These are phyloP conservation scores for Eudorina sp. DNA, from an alignment of 139 green algal species.

Conservation along the genomic window DNA sequence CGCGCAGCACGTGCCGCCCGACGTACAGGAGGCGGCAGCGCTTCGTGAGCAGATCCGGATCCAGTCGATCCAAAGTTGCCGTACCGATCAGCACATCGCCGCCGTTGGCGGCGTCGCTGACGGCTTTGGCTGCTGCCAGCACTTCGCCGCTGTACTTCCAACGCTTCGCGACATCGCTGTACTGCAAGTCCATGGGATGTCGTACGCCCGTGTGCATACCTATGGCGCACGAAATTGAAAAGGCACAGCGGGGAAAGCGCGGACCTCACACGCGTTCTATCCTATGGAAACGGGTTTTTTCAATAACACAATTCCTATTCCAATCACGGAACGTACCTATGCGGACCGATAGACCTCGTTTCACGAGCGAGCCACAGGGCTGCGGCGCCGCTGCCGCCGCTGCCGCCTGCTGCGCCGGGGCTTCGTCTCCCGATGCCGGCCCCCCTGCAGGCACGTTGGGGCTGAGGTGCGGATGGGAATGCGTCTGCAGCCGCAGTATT, in stretches of 20 bases:
- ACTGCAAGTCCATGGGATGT: background rate
- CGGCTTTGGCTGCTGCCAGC: conserved; percentile 20
- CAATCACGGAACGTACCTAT: background rate
- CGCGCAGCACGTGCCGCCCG: conserved; percentile 30
- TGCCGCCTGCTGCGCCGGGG: background rate
- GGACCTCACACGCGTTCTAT: too few species aligned
- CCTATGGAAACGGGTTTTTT: too few species aligned
- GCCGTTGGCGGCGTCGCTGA: conserved; percentile 42
- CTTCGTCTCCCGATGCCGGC: background rate
- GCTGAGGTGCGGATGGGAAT: background rate
- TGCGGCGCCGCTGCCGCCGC: too few species aligned
- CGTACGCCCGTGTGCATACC: conserved; percentile 38
- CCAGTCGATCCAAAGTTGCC: background rate
- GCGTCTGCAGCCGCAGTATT: background rate
- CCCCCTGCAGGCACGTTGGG: background rate
- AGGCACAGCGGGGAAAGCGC: too few species aligned
- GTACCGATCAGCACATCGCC: conserved; percentile 20
- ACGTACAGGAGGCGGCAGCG: conserved; percentile 16
- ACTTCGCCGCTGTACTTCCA: conserved; percentile 48
- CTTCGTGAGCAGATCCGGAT: conserved; percentile 9
- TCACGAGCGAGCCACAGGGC: conserved; percentile 14
- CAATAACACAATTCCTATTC: too few species aligned
- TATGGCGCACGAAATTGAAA: background rate
- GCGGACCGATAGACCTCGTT: background rate
- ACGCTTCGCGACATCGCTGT: conserved; percentile 37